Percentiles rank a stretch among this genome's conserved stretches.
phyloP scores from a whole-genome alignment of 2,329 filamentous ascomycete species.

The Penicillium sp. region DNA sequence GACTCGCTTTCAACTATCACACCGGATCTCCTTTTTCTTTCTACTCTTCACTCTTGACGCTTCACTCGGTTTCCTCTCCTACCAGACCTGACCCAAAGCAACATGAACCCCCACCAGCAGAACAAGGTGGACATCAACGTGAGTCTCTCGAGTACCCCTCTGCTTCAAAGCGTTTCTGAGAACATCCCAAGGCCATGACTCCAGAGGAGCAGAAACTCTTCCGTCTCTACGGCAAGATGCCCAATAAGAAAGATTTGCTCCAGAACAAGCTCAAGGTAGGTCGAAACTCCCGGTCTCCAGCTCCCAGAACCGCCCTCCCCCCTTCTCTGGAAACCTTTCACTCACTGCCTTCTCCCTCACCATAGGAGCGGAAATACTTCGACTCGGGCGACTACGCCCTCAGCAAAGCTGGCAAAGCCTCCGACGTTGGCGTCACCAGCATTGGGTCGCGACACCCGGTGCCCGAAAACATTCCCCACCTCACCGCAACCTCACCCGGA shows the following conservation, averaged over 20 bases:
- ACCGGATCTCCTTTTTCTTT: neutral
- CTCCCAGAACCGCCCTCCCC: neutral
- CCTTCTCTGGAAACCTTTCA: neutral
- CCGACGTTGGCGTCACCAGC: constrained; percentile 86
- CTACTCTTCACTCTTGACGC: neutral
- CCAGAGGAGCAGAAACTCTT: constrained; percentile 96
- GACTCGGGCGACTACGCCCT: constrained; percentile 95
- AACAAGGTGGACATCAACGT: constrained; percentile 98
- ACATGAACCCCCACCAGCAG: constrained; percentile 95
- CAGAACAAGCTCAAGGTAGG: constrained; percentile 90
- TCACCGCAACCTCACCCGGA: constrained; percentile 62
- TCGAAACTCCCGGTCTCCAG: neutral
- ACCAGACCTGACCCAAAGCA: constrained; percentile 24
- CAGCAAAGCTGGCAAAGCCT: constrained; percentile 94
- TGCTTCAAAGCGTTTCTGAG: neutral
- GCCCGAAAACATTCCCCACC: constrained; percentile 91
- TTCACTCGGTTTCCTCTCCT: constrained; percentile 1
- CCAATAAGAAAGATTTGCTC: constrained; percentile 91
- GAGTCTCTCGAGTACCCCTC: constrained; percentile 44
- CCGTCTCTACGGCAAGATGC: constrained; percentile 95
- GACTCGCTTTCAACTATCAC: neutral
- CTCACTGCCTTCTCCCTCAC: neutral
- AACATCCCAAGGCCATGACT: constrained; percentile 69
- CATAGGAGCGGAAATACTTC: constrained; percentile 92
- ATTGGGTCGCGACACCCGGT: constrained; percentile 94